Evolutionary conservation across 352 stramenopile species (phyloP).

Genomic region (Globisporangium cylindrosporum): DNA sequence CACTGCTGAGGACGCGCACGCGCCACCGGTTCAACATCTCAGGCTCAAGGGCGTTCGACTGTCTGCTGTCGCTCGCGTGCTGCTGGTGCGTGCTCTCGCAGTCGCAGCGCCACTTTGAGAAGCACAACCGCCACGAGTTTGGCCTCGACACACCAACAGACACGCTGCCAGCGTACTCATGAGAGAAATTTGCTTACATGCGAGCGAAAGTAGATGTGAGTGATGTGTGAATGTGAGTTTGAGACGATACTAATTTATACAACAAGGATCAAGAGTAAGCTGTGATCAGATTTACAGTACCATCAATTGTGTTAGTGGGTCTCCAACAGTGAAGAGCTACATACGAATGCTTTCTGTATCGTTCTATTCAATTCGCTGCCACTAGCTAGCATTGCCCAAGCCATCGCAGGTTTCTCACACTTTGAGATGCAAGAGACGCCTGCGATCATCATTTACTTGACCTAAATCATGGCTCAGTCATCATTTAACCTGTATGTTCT

Average conservation of each 20-base stretch:
- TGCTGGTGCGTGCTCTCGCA: slow-evolving; percentile 57
- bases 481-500: neutral
- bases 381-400: neutral
- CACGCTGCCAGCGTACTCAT: slow-evolving; percentile 20
- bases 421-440: neutral
- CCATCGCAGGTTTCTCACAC: neutral
- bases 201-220: neutral
- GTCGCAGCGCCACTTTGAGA: slow-evolving; percentile 30
- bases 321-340: neutral
- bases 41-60: slow-evolving; percentile 35
- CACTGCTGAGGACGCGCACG: slow-evolving; percentile 34
- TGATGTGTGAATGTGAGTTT: neutral
- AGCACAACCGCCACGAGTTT: slow-evolving; percentile 23
- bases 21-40: slow-evolving; percentile 41
- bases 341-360: neutral
- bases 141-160: slow-evolving; percentile 17
- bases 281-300: neutral
- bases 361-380: neutral
- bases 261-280: neutral
- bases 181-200: neutral
- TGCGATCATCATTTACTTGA: neutral
- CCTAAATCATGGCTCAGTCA: neutral
- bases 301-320: neutral
- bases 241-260: neutral
- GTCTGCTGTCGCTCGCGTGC: slow-evolving; percentile 35